A percentile compares a stretch with the other conserved stretches of the same genome.
Conservation (phyloP, 1,284 basidiomycete genomes). For the Ganoderma leucocontextum region DNA sequence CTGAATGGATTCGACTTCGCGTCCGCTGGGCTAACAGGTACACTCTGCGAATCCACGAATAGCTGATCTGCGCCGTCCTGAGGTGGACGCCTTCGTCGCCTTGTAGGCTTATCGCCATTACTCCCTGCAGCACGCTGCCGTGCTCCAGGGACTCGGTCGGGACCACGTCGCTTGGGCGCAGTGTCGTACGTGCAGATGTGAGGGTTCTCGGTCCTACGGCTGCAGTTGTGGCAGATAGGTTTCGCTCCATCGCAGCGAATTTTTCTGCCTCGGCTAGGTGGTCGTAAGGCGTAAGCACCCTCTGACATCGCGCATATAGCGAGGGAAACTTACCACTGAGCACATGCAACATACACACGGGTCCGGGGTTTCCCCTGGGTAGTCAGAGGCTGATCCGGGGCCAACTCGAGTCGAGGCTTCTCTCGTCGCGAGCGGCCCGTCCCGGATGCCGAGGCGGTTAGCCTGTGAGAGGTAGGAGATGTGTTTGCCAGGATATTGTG, state of each 20-base stretch:
- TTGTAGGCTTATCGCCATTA: constrained; percentile 37
- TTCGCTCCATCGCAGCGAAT: constrained; percentile 84
- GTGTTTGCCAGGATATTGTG: constrained; percentile 13
- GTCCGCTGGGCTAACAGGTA: constrained; percentile 29
- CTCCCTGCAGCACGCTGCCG: constrained; percentile 58
- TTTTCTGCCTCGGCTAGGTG: constrained; percentile 73
- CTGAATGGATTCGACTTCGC: constrained; percentile 22
- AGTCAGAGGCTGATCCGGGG: constrained; percentile 76
- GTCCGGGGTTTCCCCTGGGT: constrained; percentile 76
- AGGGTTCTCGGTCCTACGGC: constrained; percentile 48
- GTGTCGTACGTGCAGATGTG: constrained; percentile 61
- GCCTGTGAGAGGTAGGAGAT: constrained; percentile 23
- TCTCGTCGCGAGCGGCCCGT: constrained; percentile 53
- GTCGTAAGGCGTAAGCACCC: constrained; percentile 14
- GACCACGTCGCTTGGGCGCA: constrained; percentile 77
- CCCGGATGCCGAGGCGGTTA: constrained; percentile 1
- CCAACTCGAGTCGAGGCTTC: constrained; percentile 68
- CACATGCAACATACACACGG: constrained; percentile 79
- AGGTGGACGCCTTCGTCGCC: constrained; percentile 35
- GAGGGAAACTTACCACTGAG: constrained; percentile 66
- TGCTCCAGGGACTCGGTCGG: constrained; percentile 77
- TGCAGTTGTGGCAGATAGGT: constrained; percentile 76
- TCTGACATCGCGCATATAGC: background rate
- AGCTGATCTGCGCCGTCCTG: constrained; percentile 17
- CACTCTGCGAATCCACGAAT: constrained; percentile 28